Evolutionary conservation across 2,329 filamentous ascomycete species (phyloP).

Genomic region (Epichloe elymi): DNA sequence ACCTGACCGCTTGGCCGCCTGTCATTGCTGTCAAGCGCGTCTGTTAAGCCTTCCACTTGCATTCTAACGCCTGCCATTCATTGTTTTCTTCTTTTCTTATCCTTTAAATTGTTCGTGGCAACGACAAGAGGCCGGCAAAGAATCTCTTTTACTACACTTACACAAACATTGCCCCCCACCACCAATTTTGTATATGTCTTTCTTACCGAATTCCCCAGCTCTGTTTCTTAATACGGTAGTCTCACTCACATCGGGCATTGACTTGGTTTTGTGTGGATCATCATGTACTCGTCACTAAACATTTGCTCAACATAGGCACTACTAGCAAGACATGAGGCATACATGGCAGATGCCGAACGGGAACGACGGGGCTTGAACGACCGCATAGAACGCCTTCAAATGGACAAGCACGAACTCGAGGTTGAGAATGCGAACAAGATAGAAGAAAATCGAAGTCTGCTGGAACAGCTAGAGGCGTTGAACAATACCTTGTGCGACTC

Average conservation of each 20-base stretch:
- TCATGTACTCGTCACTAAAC: constrained; percentile 46
- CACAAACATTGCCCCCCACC: not conserved
- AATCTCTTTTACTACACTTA: not conserved
- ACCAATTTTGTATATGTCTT: not conserved
- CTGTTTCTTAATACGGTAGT: not conserved
- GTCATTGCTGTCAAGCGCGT: not conserved
- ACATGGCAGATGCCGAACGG: constrained; percentile 82
- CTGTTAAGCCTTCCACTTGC: not conserved
- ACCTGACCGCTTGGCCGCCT: not conserved
- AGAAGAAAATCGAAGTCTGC: constrained; percentile 67
- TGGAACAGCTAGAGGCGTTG: constrained; percentile 73
- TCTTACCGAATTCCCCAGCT: not conserved
- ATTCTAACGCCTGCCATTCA: constrained; percentile 2
- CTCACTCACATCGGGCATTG: not conserved
- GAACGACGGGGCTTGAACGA: constrained; percentile 61
- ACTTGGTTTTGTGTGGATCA: not conserved
- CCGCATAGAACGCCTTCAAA: constrained; percentile 65
- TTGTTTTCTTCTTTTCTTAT: not conserved
- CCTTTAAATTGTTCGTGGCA: not conserved
- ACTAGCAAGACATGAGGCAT: constrained; percentile 82
- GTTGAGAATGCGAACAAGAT: constrained; percentile 63
- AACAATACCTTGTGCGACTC: constrained; percentile 71
- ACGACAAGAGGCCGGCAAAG: not conserved
- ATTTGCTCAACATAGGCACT: constrained; percentile 64
- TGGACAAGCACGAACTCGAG: constrained; percentile 61